Base-by-base conservation (phyloP, 371 early-diverging fungal genomes). In the Saksenaea vasiformis region DNA sequence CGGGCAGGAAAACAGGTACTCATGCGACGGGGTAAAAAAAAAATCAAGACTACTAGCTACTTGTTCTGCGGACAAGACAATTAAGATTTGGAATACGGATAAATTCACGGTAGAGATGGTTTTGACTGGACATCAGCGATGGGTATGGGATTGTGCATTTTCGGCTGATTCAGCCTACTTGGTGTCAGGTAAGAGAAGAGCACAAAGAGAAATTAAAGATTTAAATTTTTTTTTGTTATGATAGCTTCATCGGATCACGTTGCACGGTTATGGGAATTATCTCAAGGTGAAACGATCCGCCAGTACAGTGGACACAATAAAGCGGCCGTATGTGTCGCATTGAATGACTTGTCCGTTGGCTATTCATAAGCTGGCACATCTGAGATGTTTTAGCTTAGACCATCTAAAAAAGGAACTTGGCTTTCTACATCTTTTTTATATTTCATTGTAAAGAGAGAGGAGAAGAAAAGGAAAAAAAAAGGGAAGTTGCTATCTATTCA, bases 131-230 rank as follows among this genome's bases (percentile, higher is more conserved):
- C 95, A 95, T 78, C 88, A 89, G 65, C 82, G 92, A 60, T 96
- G 96, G 96, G 95, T 93, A 5, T 96, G 96, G 96, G 96, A 96
- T 73, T 93, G 93, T 71, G 91, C 93, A 0, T 96, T 96, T 68
- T 93, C 93, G 7, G 95, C 95, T 0, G 96, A 96, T 69, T 94
- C 94, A 10, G 95, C 93, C 0, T 95, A 94, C 74, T 71, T 96
- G 31, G 93, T 96, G 2, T 92, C 94, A 43, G 91, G 90, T 88
- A 78, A 67, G 54, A 37, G 15, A 56, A 27, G 14, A 14, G 54
- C 11, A 44, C 5, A 17, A n/a, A 27, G 36, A 10, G 5, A 38
- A 17, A 37, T 19, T 31, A 7, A 1, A 31, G 2, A 44, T 41
- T 22, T 3, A n/a, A 31, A 2, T 0, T 19, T 56, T 9, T 39